Percentiles rank a stretch among this genome's conserved stretches.
Evolutionary conservation across 768 basidiomycete genomes (phyloP).

Genomic region (Kwoniella sp.): DNA sequence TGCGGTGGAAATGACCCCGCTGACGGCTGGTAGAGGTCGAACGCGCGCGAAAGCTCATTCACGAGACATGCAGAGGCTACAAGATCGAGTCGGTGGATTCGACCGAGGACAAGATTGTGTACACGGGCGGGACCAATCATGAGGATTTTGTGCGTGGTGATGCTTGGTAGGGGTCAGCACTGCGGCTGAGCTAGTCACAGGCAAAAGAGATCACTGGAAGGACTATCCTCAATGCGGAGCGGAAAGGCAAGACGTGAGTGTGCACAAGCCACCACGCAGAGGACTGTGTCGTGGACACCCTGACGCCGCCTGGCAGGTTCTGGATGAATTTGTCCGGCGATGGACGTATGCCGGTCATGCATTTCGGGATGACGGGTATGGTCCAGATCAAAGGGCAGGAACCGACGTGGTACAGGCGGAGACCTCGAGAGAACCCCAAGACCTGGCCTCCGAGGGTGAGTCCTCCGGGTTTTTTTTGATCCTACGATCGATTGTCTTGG

Average conservation of each 20-base stretch:
- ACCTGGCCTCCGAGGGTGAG: slow-evolving; percentile 47
- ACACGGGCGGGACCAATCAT: slow-evolving; percentile 56
- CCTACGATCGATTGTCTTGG: background rate
- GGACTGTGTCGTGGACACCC: background rate
- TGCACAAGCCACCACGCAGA: background rate
- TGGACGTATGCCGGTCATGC: slow-evolving; percentile 65
- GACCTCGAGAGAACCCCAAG: slow-evolving; percentile 30
- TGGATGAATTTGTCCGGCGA: slow-evolving; percentile 63
- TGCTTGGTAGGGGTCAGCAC: background rate
- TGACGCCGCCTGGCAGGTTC: slow-evolving; percentile 44
- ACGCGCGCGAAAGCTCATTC: slow-evolving; percentile 60
- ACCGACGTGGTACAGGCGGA: slow-evolving; percentile 48
- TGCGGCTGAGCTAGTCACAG: slow-evolving; percentile 47
- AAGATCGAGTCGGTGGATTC: slow-evolving; percentile 60
- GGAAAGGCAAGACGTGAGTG: slow-evolving; percentile 50
- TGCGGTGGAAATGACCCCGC: background rate
- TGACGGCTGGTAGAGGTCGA: slow-evolving; percentile 60
- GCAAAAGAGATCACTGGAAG: slow-evolving; percentile 55
- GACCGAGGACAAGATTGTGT: slow-evolving; percentile 62
- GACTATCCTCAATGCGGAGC: slow-evolving; percentile 45
- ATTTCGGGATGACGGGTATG: slow-evolving; percentile 86
- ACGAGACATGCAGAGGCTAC: slow-evolving; percentile 57
- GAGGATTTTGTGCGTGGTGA: slow-evolving; percentile 60
- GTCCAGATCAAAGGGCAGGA: slow-evolving; percentile 58
- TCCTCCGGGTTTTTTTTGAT: slow-evolving; percentile 1